phyloP scores from a whole-genome alignment of 164 flowering plant species.

The Kalanchoe fedtschenkoi region DNA sequence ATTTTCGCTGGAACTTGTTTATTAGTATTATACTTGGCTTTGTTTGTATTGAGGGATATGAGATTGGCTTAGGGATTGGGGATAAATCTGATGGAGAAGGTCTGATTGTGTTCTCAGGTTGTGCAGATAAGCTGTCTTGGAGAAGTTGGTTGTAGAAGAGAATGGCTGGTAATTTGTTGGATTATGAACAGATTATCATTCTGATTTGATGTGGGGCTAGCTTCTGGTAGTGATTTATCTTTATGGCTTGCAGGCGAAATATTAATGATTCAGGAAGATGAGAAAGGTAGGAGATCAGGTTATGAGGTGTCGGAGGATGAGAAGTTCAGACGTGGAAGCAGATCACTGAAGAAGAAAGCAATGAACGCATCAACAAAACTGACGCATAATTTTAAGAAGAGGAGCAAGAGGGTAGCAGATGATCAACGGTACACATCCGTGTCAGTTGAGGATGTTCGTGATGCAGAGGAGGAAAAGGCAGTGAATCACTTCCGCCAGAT shows the following conservation, averaged over 20 bases:
- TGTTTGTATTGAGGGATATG: not conserved
- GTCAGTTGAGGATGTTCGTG: slow-evolving; percentile 54
- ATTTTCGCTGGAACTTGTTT: too few species aligned
- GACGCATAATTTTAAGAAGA: slow-evolving; percentile 36
- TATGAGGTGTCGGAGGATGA: slow-evolving; percentile 51
- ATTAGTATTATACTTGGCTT: not conserved
- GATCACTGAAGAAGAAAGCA: slow-evolving; percentile 62
- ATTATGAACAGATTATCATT: not conserved
- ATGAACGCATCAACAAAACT: slow-evolving; percentile 50
- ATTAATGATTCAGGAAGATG: slow-evolving; percentile 27
- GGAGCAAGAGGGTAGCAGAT: slow-evolving; percentile 35
- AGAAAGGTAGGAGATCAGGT: slow-evolving; percentile 25
- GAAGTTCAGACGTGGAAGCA: slow-evolving; percentile 29
- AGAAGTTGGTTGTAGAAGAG: not conserved
- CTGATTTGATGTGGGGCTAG: not conserved
- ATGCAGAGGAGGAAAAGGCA: slow-evolving; percentile 58
- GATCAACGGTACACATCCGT: slow-evolving; percentile 34
- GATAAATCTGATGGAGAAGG: not conserved
- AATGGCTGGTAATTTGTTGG: not conserved
- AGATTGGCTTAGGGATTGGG: not conserved
- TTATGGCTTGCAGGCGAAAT: slow-evolving; percentile 20
- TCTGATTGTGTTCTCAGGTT: not conserved
- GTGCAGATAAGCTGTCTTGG: not conserved
- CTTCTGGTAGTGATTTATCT: not conserved
- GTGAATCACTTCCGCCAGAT: slow-evolving; percentile 49